Evolutionary conservation across 129 eudicot species (phyloP).

Genomic region (sunflower (Helianthus annuus)): HanXRQr2.0-SUNRISE NC_035441.2:157043219-157043718

Average conservation of each 20-base stretch:
- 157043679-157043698: conserved; percentile 40
- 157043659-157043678: conserved; percentile 28
- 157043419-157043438: conserved; percentile 62
- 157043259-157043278: conserved; percentile 68
- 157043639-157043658: conserved; percentile 42
- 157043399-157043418: conserved; percentile 45
- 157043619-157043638: conserved; percentile 61
- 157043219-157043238: conserved; percentile 30
- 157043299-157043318: conserved; percentile 30
- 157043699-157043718: conserved; percentile 34
- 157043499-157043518: conserved; percentile 46
- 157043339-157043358: conserved; percentile 67
- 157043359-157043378: conserved; percentile 60
- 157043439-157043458: conserved; percentile 61
- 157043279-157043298: conserved; percentile 38
- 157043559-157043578: conserved; percentile 13
- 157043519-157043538: conserved; percentile 16
- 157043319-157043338: conserved; percentile 42
- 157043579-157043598: conserved; percentile 34
- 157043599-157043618: conserved; percentile 61
- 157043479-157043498: conserved; percentile 17
- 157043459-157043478: conserved; percentile 24
- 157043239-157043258: conserved; percentile 47
- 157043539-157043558: conserved; percentile 24
- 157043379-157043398: conserved; percentile 47